Percentiles rank a stretch among this genome's conserved stretches.
These are phyloP conservation scores for Kwoniella dejecticola DNA, from an alignment of 768 basidiomycete species.

Conservation along the genomic window DNA sequence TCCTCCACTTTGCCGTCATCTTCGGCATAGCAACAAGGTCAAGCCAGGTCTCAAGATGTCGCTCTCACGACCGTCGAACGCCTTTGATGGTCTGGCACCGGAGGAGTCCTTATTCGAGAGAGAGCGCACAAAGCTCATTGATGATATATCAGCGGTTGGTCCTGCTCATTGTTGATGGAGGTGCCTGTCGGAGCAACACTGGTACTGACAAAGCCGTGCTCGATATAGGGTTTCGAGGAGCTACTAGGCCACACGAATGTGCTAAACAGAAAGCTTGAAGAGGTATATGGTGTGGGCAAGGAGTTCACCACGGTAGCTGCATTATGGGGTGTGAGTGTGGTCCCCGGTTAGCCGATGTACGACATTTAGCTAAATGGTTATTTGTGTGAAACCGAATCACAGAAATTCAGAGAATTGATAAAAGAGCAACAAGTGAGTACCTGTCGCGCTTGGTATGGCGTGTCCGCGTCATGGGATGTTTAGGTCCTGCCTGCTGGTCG, in stretches of 20 bases:
- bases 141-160: slow-evolving; percentile 51
- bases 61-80: slow-evolving; percentile 16
- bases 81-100: slow-evolving; percentile 17
- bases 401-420: slow-evolving; percentile 52
- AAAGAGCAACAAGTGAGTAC: slow-evolving; percentile 49
- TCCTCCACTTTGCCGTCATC: background rate
- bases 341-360: background rate
- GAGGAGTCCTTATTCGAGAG: slow-evolving; percentile 48
- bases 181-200: no score
- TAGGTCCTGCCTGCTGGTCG: no score
- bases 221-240: slow-evolving; percentile 87
- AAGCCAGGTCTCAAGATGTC: slow-evolving; percentile 10
- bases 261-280: slow-evolving; percentile 86
- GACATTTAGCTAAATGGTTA: background rate
- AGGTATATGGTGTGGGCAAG: slow-evolving; percentile 85
- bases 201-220: no score
- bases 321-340: slow-evolving; percentile 66
- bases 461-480: no score
- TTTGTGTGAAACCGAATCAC: background rate
- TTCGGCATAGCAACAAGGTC: background rate
- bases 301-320: slow-evolving; percentile 87
- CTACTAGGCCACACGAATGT: slow-evolving; percentile 79
- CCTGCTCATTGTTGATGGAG: no score
- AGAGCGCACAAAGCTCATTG: slow-evolving; percentile 48
- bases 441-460: no score